Conservation (phyloP, 495 filamentous ascomycete species). For the Neurospora sp. region DNA sequence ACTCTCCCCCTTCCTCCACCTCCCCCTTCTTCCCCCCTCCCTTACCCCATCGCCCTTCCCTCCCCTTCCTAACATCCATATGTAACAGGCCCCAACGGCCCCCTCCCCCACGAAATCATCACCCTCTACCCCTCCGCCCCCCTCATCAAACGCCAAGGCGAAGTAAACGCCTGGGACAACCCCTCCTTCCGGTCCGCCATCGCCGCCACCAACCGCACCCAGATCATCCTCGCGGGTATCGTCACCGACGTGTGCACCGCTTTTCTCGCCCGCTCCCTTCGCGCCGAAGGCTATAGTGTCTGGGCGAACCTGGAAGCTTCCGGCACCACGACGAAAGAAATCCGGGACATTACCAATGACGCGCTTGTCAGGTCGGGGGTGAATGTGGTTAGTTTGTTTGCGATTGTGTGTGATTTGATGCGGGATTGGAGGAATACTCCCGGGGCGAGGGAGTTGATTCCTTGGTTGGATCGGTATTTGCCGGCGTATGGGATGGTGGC, state of each 20-base stretch:
- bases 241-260: conserved; percentile 70
- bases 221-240: conserved; percentile 66
- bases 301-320: conserved; percentile 66
- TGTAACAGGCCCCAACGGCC: conserved; percentile 61
- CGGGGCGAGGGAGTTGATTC: conserved; percentile 51
- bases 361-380: conserved; percentile 61
- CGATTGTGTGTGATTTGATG: conserved; percentile 65
- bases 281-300: conserved; percentile 64
- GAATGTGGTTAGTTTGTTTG: conserved; percentile 52
- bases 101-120: conserved; percentile 57
- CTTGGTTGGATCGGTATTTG: conserved; percentile 51
- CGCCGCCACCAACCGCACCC: conserved; percentile 51
- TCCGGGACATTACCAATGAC: conserved; percentile 47
- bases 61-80: too few species aligned
- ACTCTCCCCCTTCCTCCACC: too few species aligned
- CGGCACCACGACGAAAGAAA: conserved; percentile 26
- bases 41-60: too few species aligned
- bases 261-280: conserved; percentile 62
- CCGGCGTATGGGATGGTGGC: conserved; percentile 37
- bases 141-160: conserved; percentile 57
- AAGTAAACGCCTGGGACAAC: conserved; percentile 78
- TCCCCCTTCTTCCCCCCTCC: background rate
- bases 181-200: conserved; percentile 58
- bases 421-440: conserved; percentile 64
- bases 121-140: conserved; percentile 58